Percentiles rank a stretch among this genome's conserved stretches.
phyloP scores from a whole-genome alignment of 2,329 filamentous ascomycete genomes.

The Alternaria novae-zelandiae region DNA sequence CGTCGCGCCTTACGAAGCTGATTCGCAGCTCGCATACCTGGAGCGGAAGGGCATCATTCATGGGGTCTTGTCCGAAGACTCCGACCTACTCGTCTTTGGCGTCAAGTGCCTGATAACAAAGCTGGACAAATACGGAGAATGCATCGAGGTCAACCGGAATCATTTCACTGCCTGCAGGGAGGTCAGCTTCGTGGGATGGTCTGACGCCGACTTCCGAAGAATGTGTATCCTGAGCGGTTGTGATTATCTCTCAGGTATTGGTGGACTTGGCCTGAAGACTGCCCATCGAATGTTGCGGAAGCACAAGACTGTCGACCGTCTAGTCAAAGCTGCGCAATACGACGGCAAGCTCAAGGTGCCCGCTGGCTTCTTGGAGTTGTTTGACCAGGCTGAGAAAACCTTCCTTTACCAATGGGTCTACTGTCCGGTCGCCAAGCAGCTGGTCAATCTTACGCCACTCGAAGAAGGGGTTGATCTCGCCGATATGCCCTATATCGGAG shows the following conservation, averaged over 20 bases:
- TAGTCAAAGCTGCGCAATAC: conserved; percentile 83
- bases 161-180: conserved; percentile 91
- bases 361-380: conserved; percentile 78
- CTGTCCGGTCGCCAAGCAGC: conserved; percentile 72
- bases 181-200: conserved; percentile 88
- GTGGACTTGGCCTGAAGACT: conserved; percentile 88
- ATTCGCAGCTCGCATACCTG: conserved; percentile 94
- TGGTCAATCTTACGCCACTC: conserved; percentile 78
- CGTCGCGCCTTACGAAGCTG: conserved; percentile 96
- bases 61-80: conserved; percentile 95
- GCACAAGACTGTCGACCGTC: conserved; percentile 83
- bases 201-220: conserved; percentile 84
- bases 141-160: conserved; percentile 85
- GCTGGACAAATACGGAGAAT: conserved; percentile 90
- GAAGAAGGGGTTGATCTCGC: conserved; percentile 68
- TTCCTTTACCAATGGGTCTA: conserved; percentile 96
- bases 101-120: conserved; percentile 91
- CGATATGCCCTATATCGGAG: conserved; percentile 82
- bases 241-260: conserved; percentile 89
- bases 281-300: conserved; percentile 90
- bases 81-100: conserved; percentile 93
- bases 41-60: conserved; percentile 83
- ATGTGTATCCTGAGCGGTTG: conserved; percentile 98
- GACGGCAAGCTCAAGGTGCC: conserved; percentile 86
- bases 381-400: conserved; percentile 86